A percentile compares a stretch with the other conserved stretches of the same genome.
Conservation (phyloP, 176 grass and related monocot species). For the Triticum timopheevii region DNA sequence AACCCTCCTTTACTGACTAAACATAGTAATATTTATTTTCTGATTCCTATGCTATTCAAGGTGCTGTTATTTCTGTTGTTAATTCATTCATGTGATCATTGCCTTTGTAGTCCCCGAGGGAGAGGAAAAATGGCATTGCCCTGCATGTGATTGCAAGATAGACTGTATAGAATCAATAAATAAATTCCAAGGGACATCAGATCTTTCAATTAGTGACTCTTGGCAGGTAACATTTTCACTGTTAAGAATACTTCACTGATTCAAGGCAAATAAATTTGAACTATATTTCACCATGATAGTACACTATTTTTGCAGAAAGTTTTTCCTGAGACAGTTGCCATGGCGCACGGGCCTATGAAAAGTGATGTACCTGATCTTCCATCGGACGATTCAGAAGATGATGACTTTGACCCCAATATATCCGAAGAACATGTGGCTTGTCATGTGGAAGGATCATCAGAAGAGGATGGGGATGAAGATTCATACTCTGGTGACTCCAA, state of each 20-base stretch:
- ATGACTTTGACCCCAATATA: slow-evolving; percentile 60
- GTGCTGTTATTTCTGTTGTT: neutral
- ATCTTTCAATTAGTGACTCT: slow-evolving; percentile 60
- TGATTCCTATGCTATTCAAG: slow-evolving; percentile 5
- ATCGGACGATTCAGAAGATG: slow-evolving; percentile 83
- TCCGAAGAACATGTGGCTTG: slow-evolving; percentile 33
- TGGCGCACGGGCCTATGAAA: slow-evolving; percentile 40
- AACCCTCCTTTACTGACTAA: slow-evolving; percentile 69
- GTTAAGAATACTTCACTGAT: neutral
- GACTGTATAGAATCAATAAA: slow-evolving; percentile 78
- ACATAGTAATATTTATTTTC: slow-evolving; percentile 61
- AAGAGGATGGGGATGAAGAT: slow-evolving; percentile 48
- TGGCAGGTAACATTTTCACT: slow-evolving; percentile 62
- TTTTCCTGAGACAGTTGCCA: slow-evolving; percentile 72
- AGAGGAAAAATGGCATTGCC: slow-evolving; percentile 84
- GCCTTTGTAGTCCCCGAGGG: slow-evolving; percentile 61
- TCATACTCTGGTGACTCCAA: slow-evolving; percentile 72
- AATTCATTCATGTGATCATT: slow-evolving; percentile 35
- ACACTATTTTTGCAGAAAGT: slow-evolving; percentile 70
- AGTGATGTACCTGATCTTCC: slow-evolving; percentile 59
- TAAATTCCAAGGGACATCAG: slow-evolving; percentile 52
- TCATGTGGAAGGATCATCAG: slow-evolving; percentile 32
- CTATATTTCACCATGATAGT: neutral
- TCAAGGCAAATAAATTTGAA: neutral
- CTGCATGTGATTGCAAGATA: slow-evolving; percentile 91